Evolutionary conservation across 768 basidiomycete species (phyloP).

Genomic region (Russula vinacea): DNA sequence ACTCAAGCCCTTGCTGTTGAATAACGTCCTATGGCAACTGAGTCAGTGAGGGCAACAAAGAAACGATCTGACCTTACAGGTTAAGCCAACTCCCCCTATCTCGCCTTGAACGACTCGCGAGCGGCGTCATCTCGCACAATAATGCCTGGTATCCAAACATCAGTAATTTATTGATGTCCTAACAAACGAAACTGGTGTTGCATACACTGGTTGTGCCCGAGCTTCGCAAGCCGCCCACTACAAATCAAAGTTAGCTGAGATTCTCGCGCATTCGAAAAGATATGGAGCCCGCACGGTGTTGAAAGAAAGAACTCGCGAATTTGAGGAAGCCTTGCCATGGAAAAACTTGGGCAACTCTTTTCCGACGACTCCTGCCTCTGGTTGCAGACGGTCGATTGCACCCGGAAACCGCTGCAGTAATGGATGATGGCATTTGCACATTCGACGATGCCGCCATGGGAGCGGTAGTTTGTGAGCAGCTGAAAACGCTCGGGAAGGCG

Average conservation of each 20-base stretch:
- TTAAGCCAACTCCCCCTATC: constrained; percentile 55
- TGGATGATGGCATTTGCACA: constrained; percentile 64
- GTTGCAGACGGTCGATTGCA: constrained; percentile 55
- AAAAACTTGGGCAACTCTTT: constrained; percentile 60
- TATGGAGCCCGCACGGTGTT: background rate
- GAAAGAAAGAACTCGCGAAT: constrained; percentile 11
- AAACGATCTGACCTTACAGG: constrained; percentile 46
- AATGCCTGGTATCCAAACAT: constrained; percentile 46
- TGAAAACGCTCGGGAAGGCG: constrained; percentile 47
- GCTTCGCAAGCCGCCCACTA: constrained; percentile 52
- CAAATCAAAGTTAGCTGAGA: background rate
- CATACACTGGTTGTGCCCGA: constrained; percentile 65
- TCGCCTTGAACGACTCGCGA: constrained; percentile 46
- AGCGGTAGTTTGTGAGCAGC: constrained; percentile 63
- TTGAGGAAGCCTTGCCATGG: constrained; percentile 39
- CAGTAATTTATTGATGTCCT: background rate
- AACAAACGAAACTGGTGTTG: background rate
- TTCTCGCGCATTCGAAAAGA: background rate
- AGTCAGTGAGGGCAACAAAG: too few relatives aligned
- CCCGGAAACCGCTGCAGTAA: constrained; percentile 55
- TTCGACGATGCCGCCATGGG: constrained; percentile 68
- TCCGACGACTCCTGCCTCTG: constrained; percentile 53
- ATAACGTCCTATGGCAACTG: constrained; percentile 51
- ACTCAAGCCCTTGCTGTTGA: constrained; percentile 69
- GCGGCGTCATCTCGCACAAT: constrained; percentile 63